Conservation (phyloP, 495 filamentous ascomycete genomes). For the Terfezia claveryi region DNA sequence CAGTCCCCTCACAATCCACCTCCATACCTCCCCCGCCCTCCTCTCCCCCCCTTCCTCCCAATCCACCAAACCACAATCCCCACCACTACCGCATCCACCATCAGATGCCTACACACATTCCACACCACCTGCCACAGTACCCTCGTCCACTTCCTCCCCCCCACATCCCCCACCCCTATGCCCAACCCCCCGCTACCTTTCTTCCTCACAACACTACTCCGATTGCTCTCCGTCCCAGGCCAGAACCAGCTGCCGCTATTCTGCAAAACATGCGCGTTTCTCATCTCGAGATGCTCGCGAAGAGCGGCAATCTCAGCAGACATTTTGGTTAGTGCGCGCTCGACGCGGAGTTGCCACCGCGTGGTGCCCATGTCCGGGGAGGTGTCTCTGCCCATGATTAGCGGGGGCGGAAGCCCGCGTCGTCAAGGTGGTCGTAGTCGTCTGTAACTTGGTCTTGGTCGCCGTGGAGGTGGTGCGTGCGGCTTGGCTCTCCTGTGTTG, state of each 20-base stretch:
- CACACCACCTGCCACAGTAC: conserved; percentile 41
- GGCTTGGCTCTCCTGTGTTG: no score
- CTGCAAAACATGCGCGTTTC: background rate
- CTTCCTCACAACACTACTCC: background rate
- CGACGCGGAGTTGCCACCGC: conserved; percentile 57
- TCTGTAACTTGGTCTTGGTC: background rate
- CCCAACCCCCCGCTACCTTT: conserved; percentile 19
- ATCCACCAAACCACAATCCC: conserved; percentile 56
- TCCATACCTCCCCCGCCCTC: conserved; percentile 54
- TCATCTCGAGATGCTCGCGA: conserved; percentile 59
- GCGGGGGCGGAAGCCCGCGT: background rate
- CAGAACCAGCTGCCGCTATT: background rate
- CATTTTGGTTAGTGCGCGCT: conserved; percentile 70
- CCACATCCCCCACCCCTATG: conserved; percentile 31
- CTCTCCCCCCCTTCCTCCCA: conserved; percentile 51
- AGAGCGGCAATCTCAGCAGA: conserved; percentile 86
- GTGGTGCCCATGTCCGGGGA: conserved; percentile 25
- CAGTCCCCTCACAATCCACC: conserved; percentile 36
- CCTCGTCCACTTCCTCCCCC: conserved; percentile 29
- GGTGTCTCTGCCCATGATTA: conserved; percentile 10
- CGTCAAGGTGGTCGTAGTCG: background rate
- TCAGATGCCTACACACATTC: conserved; percentile 47
- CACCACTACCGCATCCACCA: conserved; percentile 48
- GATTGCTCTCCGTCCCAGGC: background rate
- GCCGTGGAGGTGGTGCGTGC: background rate